Percentiles rank a stretch among this genome's conserved stretches.
Conservation (phyloP, 441 rosid species). For the Gossypium laxum region DNA sequence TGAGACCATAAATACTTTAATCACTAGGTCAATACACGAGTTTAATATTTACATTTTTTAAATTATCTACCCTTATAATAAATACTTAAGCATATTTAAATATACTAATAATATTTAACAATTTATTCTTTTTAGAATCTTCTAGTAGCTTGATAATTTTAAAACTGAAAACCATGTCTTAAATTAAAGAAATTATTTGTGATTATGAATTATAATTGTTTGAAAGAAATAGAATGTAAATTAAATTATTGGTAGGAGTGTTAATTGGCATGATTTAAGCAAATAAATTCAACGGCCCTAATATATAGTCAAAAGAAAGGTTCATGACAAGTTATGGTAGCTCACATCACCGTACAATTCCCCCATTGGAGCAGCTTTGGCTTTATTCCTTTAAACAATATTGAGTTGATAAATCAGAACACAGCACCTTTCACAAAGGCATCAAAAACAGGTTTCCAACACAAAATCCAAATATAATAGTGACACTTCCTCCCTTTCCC, state of each 20-base stretch:
- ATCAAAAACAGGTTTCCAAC: constrained; percentile 19
- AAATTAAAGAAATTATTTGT: no score
- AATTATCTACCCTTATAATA: no score
- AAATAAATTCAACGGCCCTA: neutral
- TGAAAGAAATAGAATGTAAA: no score
- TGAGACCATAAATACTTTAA: no score
- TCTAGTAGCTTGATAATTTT: no score
- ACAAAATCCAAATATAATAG: neutral
- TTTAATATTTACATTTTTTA: no score
- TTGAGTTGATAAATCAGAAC: neutral
- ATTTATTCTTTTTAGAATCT: no score
- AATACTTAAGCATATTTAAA: no score
- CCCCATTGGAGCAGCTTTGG: neutral
- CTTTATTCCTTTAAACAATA: neutral
- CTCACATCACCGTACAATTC: neutral
- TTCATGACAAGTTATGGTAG: neutral
- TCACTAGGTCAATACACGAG: no score
- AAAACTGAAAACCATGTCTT: no score
- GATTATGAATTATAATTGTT: no score
- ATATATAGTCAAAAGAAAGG: neutral
- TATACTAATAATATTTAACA: no score
- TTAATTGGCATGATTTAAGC: neutral
- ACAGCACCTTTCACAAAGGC: constrained; percentile 3
- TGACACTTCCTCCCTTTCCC: neutral
- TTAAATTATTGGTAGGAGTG: neutral